These are phyloP conservation scores for Rhododendron ovatum DNA, from an alignment of 148 eudicot species.

Conservation along the genomic window DNA sequence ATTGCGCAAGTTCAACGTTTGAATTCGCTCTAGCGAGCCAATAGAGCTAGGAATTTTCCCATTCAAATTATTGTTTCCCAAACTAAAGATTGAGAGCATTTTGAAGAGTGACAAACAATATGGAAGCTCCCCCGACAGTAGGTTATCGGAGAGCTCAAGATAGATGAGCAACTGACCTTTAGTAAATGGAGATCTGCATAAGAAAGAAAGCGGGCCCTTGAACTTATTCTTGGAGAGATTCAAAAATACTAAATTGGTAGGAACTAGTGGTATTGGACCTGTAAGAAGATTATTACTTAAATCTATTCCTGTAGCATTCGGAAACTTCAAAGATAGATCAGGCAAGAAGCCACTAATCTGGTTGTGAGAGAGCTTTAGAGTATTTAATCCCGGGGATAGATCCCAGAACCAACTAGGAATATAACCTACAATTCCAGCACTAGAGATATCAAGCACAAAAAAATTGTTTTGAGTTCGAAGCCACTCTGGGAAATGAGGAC, in stretches of 20 bases:
- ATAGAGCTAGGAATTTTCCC: neutral
- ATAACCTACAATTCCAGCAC: neutral
- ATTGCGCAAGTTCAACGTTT: neutral
- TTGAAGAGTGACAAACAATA: neutral
- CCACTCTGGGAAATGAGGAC: constrained; percentile 18
- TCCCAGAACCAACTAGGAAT: constrained; percentile 10
- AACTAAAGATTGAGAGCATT: neutral
- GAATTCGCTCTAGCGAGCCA: neutral
- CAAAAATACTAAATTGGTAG: neutral
- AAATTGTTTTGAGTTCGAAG: neutral
- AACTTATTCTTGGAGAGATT: constrained; percentile 11
- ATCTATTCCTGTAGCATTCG: neutral
- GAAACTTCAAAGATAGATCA: neutral
- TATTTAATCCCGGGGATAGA: neutral
- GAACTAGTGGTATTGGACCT: constrained; percentile 13
- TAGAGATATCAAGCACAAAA: neutral
- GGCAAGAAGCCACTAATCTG: constrained; percentile 10
- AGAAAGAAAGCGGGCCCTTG: neutral
- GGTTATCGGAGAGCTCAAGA: constrained; percentile 3
- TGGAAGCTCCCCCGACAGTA: neutral
- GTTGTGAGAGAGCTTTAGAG: neutral
- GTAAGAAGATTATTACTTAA: constrained; percentile 13
- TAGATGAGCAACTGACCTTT: too few species aligned
- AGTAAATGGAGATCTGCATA: neutral
- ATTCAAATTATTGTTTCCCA: neutral